Base-by-base conservation (phyloP, 768 basidiomycete genomes). In the Leccinum variicolor region DNA sequence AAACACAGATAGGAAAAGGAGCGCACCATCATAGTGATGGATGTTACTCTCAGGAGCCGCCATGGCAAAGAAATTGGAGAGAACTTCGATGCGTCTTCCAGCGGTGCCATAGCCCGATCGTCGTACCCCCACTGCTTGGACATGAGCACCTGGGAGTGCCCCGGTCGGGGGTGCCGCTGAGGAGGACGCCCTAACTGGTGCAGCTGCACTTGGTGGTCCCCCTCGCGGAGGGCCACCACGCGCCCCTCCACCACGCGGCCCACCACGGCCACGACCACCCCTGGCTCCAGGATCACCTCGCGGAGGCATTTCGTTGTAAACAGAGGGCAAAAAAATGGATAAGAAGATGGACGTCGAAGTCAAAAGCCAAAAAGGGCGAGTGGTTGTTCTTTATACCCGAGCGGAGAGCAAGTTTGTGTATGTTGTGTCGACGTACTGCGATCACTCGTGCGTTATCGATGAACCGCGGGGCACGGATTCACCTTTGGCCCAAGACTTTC, bases 21-120 rank as follows among this genome's bases (percentile, higher is more conserved):
- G 84, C 85, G 60, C 66, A 87, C 91, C 85, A 68, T 93, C 90
- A 64, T 92, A 92, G 64, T 92, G 91, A 59, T 86, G 79, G 43
- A 91, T 90, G 29, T 82, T 79, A 6, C 69, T 72, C 23, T 85
- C 80, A 0, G 90, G 85, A 15, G 88, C 82, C 0, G 79, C 76
- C 3, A 83, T 82, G 43, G 66, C 68, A 62, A 90, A 92, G 52
- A 86, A 86, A 69, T 92, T 93, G 31, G 82, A 77, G 7, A 56
- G 61, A 6, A 84, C 75, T 14, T 60, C 63, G 28, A 79, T 74
- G 2, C 69, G 62, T 23, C 69, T 75, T 4, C 90, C 90, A 10
- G 77, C 76, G 0, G 75, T 78, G 21, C 87, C 90, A 63, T 80
- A 89, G 36, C 77, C 80, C 28, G 86, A 80, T 41, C 90, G 78